Conservation (phyloP, 306 rosid genomes). For the Vigna radiata region DNA sequence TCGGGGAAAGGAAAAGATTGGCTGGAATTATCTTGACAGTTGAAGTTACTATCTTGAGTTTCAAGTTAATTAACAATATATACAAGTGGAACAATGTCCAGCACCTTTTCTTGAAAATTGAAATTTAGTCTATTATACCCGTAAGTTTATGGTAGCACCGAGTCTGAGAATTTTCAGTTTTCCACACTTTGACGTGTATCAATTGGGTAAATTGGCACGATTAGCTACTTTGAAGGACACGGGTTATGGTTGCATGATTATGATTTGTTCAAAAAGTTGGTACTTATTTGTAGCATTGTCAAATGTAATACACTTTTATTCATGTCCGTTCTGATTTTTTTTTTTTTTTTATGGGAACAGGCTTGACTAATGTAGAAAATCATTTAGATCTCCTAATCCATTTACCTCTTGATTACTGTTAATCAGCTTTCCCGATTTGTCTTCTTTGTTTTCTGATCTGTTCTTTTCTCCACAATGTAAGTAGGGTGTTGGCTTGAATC, state of each 20-base stretch:
- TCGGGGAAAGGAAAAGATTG: slow-evolving; percentile 29
- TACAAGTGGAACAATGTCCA: slow-evolving; percentile 2
- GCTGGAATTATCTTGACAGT: slow-evolving; percentile 10
- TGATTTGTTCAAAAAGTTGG: slow-evolving; percentile 2
- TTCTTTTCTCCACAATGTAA: slow-evolving; percentile 35
- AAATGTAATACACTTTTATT: slow-evolving; percentile 19
- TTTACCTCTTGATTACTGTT: slow-evolving; percentile 19
- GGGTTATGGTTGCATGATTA: slow-evolving; percentile 19
- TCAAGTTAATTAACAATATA: not conserved
- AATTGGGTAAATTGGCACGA: slow-evolving; percentile 29
- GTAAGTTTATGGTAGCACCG: not conserved
- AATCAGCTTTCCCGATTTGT: not conserved
- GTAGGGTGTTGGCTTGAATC: slow-evolving; percentile 93
- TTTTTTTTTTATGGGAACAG: not conserved
- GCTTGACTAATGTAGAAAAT: slow-evolving; percentile 18
- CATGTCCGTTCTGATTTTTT: not conserved
- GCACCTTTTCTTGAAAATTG: not conserved
- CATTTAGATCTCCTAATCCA: slow-evolving; percentile 20
- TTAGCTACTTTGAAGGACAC: slow-evolving; percentile 13
- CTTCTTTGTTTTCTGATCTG: slow-evolving; percentile 8
- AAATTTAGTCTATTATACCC: slow-evolving; percentile 10
- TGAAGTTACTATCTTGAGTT: slow-evolving; percentile 26
- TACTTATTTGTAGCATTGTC: slow-evolving; percentile 23
- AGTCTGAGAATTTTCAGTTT: slow-evolving; percentile 16
- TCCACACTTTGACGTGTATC: slow-evolving; percentile 18